These are phyloP conservation scores for Candida fluviatilis DNA, from an alignment of 805 yeast genomes.

Conservation along the genomic window DNA sequence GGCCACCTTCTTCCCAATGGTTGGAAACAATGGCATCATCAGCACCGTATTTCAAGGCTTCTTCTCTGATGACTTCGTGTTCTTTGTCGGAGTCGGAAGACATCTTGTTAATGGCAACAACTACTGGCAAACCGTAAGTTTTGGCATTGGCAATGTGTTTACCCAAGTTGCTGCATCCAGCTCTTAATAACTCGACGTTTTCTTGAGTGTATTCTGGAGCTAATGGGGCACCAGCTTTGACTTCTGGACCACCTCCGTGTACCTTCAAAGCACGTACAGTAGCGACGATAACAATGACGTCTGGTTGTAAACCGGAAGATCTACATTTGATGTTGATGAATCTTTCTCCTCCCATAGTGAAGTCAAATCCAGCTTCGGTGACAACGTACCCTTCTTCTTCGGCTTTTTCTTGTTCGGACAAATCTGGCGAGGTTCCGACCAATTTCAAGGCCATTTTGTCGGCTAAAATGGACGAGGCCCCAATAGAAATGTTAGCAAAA, in stretches of 20 bases:
- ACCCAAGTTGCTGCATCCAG: constrained; percentile 83
- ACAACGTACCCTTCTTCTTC: constrained; percentile 75
- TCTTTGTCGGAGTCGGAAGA: constrained; percentile 79
- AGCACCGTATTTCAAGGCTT: constrained; percentile 90
- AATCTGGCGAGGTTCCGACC: constrained; percentile 44
- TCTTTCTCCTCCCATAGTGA: constrained; percentile 99
- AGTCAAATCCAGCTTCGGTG: constrained; percentile 98
- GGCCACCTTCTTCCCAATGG: constrained; percentile 96
- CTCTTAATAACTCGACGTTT: constrained; percentile 69
- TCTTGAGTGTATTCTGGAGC: constrained; percentile 80
- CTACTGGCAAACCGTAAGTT: constrained; percentile 84
- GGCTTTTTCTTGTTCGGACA: constrained; percentile 37
- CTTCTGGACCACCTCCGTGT: constrained; percentile 97
- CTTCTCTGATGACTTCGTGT: constrained; percentile 71
- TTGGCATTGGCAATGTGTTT: constrained; percentile 87
- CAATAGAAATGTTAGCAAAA: constrained; percentile 94
- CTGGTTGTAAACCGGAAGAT: constrained; percentile 82
- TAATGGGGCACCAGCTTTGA: constrained; percentile 85
- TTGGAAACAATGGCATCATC: constrained; percentile 82
- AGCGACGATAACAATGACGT: constrained; percentile 89
- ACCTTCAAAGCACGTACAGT: constrained; percentile 95
- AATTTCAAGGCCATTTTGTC: constrained; percentile 89
- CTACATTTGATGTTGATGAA: constrained; percentile 95
- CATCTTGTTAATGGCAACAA: constrained; percentile 90
- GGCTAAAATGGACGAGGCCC: constrained; percentile 92